A percentile compares a stretch with the other conserved stretches of the same genome.
Evolutionary conservation across 345 rosid species (phyloP).

Genomic region (Populus pruinosa): DNA sequence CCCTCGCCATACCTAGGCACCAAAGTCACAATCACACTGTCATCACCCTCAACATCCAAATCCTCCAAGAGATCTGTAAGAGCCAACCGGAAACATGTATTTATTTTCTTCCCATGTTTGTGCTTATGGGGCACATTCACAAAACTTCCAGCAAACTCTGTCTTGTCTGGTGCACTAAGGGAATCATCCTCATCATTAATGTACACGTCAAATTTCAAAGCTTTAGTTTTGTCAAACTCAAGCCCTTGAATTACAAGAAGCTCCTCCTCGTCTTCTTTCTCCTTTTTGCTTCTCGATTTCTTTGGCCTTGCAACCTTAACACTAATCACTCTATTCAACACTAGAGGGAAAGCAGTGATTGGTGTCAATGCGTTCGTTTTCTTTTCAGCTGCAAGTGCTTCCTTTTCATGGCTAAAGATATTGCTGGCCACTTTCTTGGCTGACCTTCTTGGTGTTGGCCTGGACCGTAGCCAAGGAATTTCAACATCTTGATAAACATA

Average conservation of each 20-base stretch:
- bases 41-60: conserved; percentile 47
- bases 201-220: conserved; percentile 46
- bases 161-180: conserved; percentile 27
- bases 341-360: conserved; percentile 29
- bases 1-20: conserved; percentile 38
- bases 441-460: conserved; percentile 44
- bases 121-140: conserved; percentile 51
- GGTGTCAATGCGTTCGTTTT: conserved; percentile 2
- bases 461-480: conserved; percentile 48
- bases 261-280: conserved; percentile 60
- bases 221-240: conserved; percentile 31
- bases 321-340: conserved; percentile 30
- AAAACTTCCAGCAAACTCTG: conserved; percentile 56
- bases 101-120: conserved; percentile 40
- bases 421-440: conserved; percentile 17
- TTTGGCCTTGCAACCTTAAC: conserved; percentile 41
- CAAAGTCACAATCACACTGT: conserved; percentile 42
- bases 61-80: conserved; percentile 53
- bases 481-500: conserved; percentile 48
- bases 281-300: conserved; percentile 43
- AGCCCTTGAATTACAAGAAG: conserved; percentile 40
- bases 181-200: conserved; percentile 43
- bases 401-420: not conserved
- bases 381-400: conserved; percentile 36
- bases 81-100: conserved; percentile 38